Evolutionary conservation across 2,329 filamentous ascomycete species (phyloP).

Genomic region (Colletotrichum sansevieriae): DNA sequence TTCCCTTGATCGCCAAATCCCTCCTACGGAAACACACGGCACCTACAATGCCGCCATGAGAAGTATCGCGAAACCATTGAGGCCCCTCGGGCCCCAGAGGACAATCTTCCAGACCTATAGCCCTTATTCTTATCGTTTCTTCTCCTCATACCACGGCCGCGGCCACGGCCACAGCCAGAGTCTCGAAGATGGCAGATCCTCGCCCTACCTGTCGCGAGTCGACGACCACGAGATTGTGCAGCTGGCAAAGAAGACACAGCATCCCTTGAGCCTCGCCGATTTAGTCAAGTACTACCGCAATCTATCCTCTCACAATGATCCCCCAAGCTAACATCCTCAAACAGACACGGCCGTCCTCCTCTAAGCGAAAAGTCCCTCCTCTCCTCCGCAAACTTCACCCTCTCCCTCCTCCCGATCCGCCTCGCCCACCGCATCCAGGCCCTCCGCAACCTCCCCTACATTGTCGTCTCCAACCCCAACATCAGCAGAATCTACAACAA

Average conservation of each 20-base stretch:
- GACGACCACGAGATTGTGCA: conserved; percentile 75
- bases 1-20: conserved; percentile 16
- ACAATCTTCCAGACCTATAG: conserved; percentile 27
- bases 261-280: conserved; percentile 87
- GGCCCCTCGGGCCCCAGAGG: conserved; percentile 48
- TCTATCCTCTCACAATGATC: too few relatives aligned
- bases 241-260: conserved; percentile 82
- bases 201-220: conserved; percentile 40
- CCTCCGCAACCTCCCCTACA: conserved; percentile 93
- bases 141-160: conserved; percentile 44
- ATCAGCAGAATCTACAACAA: conserved; percentile 96
- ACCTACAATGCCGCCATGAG: conserved; percentile 62
- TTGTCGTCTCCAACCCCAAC: conserved; percentile 97
- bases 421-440: conserved; percentile 95
- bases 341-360: conserved; percentile 82
- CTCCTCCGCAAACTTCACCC: conserved; percentile 94
- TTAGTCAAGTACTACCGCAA: conserved; percentile 77
- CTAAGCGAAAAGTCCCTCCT: conserved; percentile 84
- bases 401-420: conserved; percentile 90
- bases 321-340: too few relatives aligned
- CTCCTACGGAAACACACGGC: not conserved
- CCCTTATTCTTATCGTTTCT: conserved; percentile 16
- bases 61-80: conserved; percentile 53
- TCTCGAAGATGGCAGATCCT: not conserved
- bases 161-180: not conserved